Conservation (phyloP, 345 rosid genomes). For the Hevea brasiliensis region DNA sequence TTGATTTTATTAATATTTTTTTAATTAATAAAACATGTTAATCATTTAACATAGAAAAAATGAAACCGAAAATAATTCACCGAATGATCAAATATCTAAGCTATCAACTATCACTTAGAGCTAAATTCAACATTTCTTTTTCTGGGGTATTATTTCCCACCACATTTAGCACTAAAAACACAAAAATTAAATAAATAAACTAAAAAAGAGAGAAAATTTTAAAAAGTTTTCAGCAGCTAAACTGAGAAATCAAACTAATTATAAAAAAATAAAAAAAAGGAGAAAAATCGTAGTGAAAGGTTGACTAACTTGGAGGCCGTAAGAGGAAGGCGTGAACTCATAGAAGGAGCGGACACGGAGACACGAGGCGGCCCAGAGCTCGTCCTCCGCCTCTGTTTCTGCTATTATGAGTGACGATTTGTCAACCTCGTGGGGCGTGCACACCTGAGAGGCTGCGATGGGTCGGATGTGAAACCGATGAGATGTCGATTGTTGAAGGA, state of each 20-base stretch:
- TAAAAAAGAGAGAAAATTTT: not conserved
- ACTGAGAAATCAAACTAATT: not conserved
- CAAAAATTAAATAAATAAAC: not conserved
- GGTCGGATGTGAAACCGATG: conserved; percentile 30
- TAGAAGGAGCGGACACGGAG: conserved; percentile 84
- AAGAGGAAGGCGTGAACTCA: conserved; percentile 44
- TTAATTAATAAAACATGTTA: no score
- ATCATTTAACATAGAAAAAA: no score
- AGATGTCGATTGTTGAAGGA: conserved; percentile 27
- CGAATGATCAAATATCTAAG: no score
- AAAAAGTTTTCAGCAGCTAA: not conserved
- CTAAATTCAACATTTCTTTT: no score
- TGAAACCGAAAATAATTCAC: no score
- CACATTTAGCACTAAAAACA: not conserved
- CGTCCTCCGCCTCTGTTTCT: conserved; percentile 64
- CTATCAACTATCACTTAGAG: no score
- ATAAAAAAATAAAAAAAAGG: not conserved
- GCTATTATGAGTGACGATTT: conserved; percentile 48
- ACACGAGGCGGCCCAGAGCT: conserved; percentile 86
- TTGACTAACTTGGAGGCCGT: conserved; percentile 61
- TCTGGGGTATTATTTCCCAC: no score
- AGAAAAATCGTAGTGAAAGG: not conserved
- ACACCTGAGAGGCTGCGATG: conserved; percentile 28
- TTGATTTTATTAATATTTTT: no score
- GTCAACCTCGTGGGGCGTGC: conserved; percentile 49